Evolutionary conservation across 768 basidiomycete genomes (phyloP).

Genomic region (Cubamyces sp.): DNA sequence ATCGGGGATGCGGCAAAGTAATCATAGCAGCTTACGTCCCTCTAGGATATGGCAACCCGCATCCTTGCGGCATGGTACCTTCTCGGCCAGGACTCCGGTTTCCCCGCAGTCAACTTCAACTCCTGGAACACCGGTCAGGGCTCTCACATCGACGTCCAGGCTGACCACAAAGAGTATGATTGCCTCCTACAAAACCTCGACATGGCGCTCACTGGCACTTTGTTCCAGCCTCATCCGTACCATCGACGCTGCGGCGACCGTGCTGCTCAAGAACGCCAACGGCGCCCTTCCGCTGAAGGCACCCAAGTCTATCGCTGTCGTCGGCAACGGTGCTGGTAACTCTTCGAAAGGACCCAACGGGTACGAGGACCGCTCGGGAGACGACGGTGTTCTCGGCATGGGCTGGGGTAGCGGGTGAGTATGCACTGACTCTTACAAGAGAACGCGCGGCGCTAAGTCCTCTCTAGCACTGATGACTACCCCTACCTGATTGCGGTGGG

Average conservation of each 20-base stretch:
- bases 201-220: not conserved
- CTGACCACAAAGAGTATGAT: slow-evolving; percentile 52
- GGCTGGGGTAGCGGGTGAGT: slow-evolving; percentile 49
- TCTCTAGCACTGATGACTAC: slow-evolving; percentile 48
- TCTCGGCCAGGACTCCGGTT: slow-evolving; percentile 61
- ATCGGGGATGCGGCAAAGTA: too few relatives aligned
- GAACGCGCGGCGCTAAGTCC: not conserved
- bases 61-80: slow-evolving; percentile 71
- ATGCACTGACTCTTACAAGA: slow-evolving; percentile 17
- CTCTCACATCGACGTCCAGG: slow-evolving; percentile 64
- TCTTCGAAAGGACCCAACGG: slow-evolving; percentile 61
- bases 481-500: slow-evolving; percentile 53
- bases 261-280: slow-evolving; percentile 63
- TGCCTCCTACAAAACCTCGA: slow-evolving; percentile 27
- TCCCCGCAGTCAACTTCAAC: slow-evolving; percentile 72
- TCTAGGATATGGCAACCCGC: slow-evolving; percentile 65
- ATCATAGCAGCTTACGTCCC: too few relatives aligned
- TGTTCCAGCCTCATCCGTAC: slow-evolving; percentile 47
- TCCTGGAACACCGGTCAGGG: slow-evolving; percentile 44
- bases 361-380: slow-evolving; percentile 55
- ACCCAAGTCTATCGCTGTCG: slow-evolving; percentile 53
- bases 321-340: slow-evolving; percentile 63
- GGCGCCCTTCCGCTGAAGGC: slow-evolving; percentile 49
- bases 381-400: slow-evolving; percentile 64
- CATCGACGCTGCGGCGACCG: slow-evolving; percentile 64